These are phyloP conservation scores for Fusarium denticulatum DNA, from an alignment of 2,329 filamentous ascomycete genomes.

Conservation along the genomic window DNA sequence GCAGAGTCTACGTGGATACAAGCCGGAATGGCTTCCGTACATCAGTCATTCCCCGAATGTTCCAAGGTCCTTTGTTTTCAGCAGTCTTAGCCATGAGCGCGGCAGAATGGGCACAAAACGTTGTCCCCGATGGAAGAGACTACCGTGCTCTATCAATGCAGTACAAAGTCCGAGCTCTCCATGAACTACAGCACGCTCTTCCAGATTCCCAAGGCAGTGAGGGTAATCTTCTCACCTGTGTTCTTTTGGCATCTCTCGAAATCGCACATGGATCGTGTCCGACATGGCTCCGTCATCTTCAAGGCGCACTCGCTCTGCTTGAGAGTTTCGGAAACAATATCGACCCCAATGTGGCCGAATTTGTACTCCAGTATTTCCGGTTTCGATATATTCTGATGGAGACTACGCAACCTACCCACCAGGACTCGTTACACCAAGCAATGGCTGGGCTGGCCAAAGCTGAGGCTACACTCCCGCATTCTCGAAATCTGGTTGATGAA, in stretches of 20 bases:
- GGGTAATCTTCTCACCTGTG: slow-evolving; percentile 36
- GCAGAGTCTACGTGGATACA: slow-evolving; percentile 39
- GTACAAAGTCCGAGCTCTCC: slow-evolving; percentile 36
- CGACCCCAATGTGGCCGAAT: slow-evolving; percentile 30
- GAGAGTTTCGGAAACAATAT: slow-evolving; percentile 27
- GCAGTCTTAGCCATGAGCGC: slow-evolving; percentile 40
- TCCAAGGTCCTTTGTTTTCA: slow-evolving; percentile 29
- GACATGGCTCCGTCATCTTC: slow-evolving; percentile 35
- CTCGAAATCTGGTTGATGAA: slow-evolving; percentile 31
- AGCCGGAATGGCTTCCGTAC: slow-evolving; percentile 33
- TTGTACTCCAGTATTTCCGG: slow-evolving; percentile 38
- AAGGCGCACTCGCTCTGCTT: slow-evolving; percentile 39
- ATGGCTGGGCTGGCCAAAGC: slow-evolving; percentile 20
- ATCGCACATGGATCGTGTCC: slow-evolving; percentile 38
- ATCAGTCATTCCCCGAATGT: slow-evolving; percentile 37
- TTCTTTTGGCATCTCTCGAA: slow-evolving; percentile 37
- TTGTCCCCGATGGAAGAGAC: slow-evolving; percentile 26
- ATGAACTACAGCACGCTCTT: slow-evolving; percentile 30
- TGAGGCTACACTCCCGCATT: slow-evolving; percentile 21
- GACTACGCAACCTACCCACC: slow-evolving; percentile 30
- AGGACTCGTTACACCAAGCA: slow-evolving; percentile 14
- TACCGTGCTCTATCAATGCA: slow-evolving; percentile 34
- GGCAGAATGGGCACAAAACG: slow-evolving; percentile 37
- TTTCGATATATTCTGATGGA: slow-evolving; percentile 40
- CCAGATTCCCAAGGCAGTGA: slow-evolving; percentile 23